Evolutionary conservation across 1,284 basidiomycete genomes (phyloP).

Genomic region (Tilletia setariae): DNA sequence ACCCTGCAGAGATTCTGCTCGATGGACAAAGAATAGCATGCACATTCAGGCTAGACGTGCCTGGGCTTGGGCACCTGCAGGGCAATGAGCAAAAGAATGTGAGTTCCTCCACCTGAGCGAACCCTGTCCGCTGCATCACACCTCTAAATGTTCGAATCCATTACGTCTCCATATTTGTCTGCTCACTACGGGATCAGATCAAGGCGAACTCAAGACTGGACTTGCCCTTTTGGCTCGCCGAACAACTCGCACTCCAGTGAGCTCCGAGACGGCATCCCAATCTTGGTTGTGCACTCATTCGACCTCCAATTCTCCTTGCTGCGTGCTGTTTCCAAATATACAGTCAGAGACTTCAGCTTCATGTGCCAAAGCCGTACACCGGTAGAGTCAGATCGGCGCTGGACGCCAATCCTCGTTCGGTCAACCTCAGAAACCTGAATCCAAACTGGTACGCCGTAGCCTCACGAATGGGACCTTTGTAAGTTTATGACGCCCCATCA

Average conservation of each 20-base stretch:
- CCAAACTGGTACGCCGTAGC: constrained; percentile 51
- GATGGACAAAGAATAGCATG: constrained; percentile 46
- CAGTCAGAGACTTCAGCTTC: constrained; percentile 45
- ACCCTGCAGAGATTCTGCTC: constrained; percentile 42
- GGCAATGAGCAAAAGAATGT: constrained; percentile 35
- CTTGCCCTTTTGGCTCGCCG: constrained; percentile 51
- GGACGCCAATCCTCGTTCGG: constrained; percentile 42
- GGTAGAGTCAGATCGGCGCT: constrained; percentile 44
- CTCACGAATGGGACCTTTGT: constrained; percentile 42
- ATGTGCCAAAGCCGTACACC: constrained; percentile 44
- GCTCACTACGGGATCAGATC: constrained; percentile 20
- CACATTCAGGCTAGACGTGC: constrained; percentile 46
- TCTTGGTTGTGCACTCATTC: neutral
- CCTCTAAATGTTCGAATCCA: no score
- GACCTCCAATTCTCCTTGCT: neutral
- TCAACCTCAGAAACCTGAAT: constrained; percentile 42
- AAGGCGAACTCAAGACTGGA: constrained; percentile 40
- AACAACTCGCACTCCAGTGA: constrained; percentile 45
- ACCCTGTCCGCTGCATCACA: no score
- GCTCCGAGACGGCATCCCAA: constrained; percentile 7
- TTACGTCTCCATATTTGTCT: neutral
- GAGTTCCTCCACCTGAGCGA: neutral
- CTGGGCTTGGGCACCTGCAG: constrained; percentile 48
- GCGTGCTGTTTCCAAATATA: no score
- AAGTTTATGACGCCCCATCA: constrained; percentile 20